phyloP scores from a whole-genome alignment of 2,329 filamentous ascomycete genomes.

The Plectosphaerella cucumerina region DNA sequence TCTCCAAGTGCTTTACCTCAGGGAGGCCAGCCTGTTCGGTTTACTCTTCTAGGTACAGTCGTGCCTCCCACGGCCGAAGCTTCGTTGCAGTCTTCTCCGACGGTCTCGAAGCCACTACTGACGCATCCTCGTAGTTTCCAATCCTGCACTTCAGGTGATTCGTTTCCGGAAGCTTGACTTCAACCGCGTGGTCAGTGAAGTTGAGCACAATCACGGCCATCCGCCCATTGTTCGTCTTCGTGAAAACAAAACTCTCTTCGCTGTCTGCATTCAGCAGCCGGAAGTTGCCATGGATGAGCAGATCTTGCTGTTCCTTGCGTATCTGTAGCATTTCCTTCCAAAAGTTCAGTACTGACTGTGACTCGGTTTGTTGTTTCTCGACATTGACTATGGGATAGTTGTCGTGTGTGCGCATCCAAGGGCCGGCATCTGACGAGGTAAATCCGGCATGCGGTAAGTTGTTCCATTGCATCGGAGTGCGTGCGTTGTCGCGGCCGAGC shows the following conservation, averaged over 20 bases:
- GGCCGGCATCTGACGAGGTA: slow-evolving; percentile 31
- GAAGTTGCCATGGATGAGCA: slow-evolving; percentile 60
- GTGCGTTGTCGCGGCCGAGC: slow-evolving; percentile 60
- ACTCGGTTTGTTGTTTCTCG: slow-evolving; percentile 37
- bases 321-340: slow-evolving; percentile 53
- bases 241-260: slow-evolving; percentile 39
- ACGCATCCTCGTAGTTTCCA: slow-evolving; percentile 24
- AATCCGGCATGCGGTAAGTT: slow-evolving; percentile 55
- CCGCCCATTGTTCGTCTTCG: slow-evolving; percentile 26
- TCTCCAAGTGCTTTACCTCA: too few relatives aligned
- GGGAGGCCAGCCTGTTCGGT: too few relatives aligned
- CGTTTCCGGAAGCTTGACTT: slow-evolving; percentile 11
- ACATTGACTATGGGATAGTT: slow-evolving; percentile 53
- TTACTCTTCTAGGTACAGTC: slow-evolving; percentile 21
- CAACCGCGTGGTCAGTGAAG: slow-evolving; percentile 30
- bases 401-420: slow-evolving; percentile 62
- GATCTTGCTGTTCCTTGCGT: slow-evolving; percentile 50
- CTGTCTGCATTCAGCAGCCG: slow-evolving; percentile 44
- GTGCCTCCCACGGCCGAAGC: slow-evolving; percentile 29
- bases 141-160: slow-evolving; percentile 16
- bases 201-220: slow-evolving; percentile 30
- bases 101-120: slow-evolving; percentile 5
- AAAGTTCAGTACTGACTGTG: slow-evolving; percentile 51
- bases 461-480: slow-evolving; percentile 67
- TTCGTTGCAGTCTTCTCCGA: background rate